Conservation (phyloP, 2,329 filamentous ascomycete species). For the Clarireedia hainanense region DNA sequence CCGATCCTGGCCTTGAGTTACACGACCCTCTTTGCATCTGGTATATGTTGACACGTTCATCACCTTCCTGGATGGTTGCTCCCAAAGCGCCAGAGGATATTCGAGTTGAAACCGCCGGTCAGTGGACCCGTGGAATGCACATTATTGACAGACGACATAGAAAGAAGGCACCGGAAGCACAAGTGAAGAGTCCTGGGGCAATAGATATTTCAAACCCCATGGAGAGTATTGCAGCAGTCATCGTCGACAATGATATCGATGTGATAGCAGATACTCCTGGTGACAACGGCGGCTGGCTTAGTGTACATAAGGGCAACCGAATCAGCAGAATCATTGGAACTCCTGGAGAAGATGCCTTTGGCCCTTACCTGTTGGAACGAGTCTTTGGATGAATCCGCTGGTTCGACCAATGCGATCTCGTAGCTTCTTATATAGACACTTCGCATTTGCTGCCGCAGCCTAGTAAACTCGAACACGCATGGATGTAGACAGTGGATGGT, state of each 20-base stretch:
- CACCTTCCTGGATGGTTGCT: slow-evolving; percentile 50
- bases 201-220: slow-evolving; percentile 30
- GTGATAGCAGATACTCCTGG: slow-evolving; percentile 52
- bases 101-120: slow-evolving; percentile 78
- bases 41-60: slow-evolving; percentile 60
- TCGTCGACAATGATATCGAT: slow-evolving; percentile 34
- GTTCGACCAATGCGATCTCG: no score
- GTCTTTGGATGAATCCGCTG: slow-evolving; percentile 32
- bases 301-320: slow-evolving; percentile 65
- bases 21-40: slow-evolving; percentile 75
- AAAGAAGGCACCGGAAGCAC: slow-evolving; percentile 39
- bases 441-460: no score
- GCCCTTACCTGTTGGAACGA: slow-evolving; percentile 54
- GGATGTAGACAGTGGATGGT: not conserved
- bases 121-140: slow-evolving; percentile 93
- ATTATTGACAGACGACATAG: slow-evolving; percentile 66
- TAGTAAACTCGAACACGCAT: not conserved
- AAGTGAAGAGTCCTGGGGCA: slow-evolving; percentile 27
- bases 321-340: slow-evolving; percentile 65
- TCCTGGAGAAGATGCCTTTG: slow-evolving; percentile 62
- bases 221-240: slow-evolving; percentile 16
- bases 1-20: slow-evolving; percentile 53
- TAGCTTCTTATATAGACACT: no score
- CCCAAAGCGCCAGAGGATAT: slow-evolving; percentile 65
- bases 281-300: slow-evolving; percentile 73